phyloP scores from a whole-genome alignment of 1,284 basidiomycete genomes.

The Sanghuangporus weigelae region DNA sequence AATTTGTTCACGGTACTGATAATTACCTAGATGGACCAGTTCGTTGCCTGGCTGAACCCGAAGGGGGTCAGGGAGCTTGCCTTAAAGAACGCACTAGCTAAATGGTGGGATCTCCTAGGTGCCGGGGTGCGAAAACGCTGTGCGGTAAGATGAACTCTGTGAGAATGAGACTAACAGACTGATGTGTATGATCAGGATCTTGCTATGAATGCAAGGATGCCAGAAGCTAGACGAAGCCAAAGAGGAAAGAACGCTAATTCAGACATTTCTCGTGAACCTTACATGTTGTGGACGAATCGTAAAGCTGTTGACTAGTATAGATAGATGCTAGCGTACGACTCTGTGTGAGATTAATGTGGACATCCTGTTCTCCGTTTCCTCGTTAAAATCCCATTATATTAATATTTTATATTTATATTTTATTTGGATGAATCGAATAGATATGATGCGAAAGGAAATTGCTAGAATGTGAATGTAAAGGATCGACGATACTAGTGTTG shows the following conservation, averaged over 20 bases:
- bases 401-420: too few relatives aligned
- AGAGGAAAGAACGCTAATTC: constrained; percentile 57
- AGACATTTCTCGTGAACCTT: constrained; percentile 68
- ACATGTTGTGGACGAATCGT: constrained; percentile 81
- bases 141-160: constrained; percentile 45
- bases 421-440: neutral
- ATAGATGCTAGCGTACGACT: neutral
- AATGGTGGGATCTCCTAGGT: constrained; percentile 84
- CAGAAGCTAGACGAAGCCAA: constrained; percentile 73
- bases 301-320: constrained; percentile 41
- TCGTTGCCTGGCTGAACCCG: constrained; percentile 85
- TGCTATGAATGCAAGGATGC: constrained; percentile 56
- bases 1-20: constrained; percentile 5
- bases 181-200: constrained; percentile 48
- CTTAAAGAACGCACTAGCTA: constrained; percentile 72
- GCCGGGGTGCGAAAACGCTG: constrained; percentile 75
- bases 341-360: too few relatives aligned
- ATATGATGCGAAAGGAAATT: neutral
- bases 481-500: too few relatives aligned
- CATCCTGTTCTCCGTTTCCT: too few relatives aligned
- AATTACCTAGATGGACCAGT: constrained; percentile 63
- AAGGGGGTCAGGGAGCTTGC: constrained; percentile 87
- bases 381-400: too few relatives aligned
- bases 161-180: neutral
- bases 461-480: neutral